Base-by-base conservation (phyloP, 1,284 basidiomycete species). In the Dichomitus squalens region DNA sequence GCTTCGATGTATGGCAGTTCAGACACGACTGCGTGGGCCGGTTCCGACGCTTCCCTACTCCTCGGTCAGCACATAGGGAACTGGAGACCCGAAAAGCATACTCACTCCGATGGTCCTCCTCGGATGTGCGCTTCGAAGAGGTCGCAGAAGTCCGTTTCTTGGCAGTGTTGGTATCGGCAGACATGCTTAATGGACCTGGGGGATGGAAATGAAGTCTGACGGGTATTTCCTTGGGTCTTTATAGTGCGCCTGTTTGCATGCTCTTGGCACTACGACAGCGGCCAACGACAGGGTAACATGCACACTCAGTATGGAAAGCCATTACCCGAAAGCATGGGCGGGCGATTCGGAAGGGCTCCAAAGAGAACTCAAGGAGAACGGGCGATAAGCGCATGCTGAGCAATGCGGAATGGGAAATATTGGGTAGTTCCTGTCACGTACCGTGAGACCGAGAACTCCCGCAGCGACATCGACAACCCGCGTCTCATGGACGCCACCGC, bases 1-100 rank as follows among this genome's bases (percentile, higher is more conserved):
- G 81, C 69, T 93, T 93, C 36, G 91, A 90, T 35, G 88, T 86
- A 67, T 87, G 86, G 63, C 86, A 88, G 43, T 86, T 85, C 16
- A 88, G 74, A 64, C 86, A 88, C 59, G 83, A 85, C 57, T 86
- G 79, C 7, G 85, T 87, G 2, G 85, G 86, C 33, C 86, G 77
- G 68, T 88, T 87, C 49, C 86, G 78, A 60, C 85, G 82, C 55
- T 72, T 72, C 34, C 70, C 71, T 72, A 55, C 31, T 34, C 41
- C 18, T 4, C 9, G 27, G 44, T 47, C 44, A 47, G 44, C 29
- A 14, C n/a, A 29, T n/a, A 47, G 12, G 31, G 29, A 18, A 29
- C 27, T 47, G n/a, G 44, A 47, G 27, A 21, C 18, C 27, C 9
- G 29, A 47, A 14, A 11, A n/a, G 18, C 18, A 27, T 7, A 59